phyloP scores from a whole-genome alignment of 2,329 filamentous ascomycete genomes.

The Metarhizium humberi region DNA sequence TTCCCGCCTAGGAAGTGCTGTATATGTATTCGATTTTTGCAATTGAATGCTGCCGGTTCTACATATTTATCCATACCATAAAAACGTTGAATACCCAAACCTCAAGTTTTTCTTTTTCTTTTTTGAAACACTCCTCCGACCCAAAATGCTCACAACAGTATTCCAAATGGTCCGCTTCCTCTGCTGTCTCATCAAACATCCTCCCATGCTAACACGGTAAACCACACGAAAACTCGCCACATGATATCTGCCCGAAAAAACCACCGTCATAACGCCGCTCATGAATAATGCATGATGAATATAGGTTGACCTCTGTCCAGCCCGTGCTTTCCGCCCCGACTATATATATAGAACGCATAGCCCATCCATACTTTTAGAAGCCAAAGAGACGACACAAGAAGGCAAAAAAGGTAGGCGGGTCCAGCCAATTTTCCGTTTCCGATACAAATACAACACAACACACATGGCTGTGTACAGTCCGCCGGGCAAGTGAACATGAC shows the following conservation, averaged over 20 bases:
- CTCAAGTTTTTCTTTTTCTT: not conserved
- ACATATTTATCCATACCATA: not conserved
- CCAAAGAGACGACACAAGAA: not conserved
- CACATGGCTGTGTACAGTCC: not conserved
- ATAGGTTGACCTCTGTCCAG: not conserved
- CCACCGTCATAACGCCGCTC: not conserved
- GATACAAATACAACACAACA: not conserved
- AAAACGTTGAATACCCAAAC: not conserved
- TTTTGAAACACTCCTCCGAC: not conserved
- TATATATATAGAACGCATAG: not conserved
- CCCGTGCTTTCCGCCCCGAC: not conserved
- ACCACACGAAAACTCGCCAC: not conserved
- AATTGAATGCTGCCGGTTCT: constrained; percentile 1
- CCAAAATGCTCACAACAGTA: not conserved
- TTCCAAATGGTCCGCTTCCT: no score
- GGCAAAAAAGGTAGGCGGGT: not conserved
- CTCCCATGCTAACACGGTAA: not conserved
- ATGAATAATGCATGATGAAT: not conserved
- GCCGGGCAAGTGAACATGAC: not conserved
- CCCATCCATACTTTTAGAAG: not conserved
- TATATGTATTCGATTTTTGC: not conserved
- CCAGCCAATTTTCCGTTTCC: not conserved
- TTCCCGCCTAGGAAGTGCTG: not conserved
- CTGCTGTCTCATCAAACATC: no score
- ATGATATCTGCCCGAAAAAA: not conserved